Evolutionary conservation across 441 rosid genomes (phyloP).

Genomic region (Metrosideros polymorpha): DNA sequence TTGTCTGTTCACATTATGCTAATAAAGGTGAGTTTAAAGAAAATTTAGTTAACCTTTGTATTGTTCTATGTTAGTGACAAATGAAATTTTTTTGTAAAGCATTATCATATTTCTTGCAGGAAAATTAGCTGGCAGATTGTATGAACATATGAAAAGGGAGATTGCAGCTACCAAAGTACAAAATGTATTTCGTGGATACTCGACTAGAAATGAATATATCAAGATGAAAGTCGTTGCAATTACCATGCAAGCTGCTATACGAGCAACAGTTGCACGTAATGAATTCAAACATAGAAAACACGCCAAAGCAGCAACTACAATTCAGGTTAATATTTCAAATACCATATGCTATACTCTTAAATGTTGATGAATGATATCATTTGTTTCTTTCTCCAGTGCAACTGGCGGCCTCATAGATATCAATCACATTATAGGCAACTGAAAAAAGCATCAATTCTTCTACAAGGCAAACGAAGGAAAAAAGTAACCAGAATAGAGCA

Average conservation of each 20-base stretch:
- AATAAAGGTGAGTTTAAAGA: not conserved
- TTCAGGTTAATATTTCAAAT: constrained; percentile 47
- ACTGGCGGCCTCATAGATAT: constrained; percentile 63
- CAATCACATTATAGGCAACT: constrained; percentile 41
- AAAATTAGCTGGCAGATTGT: constrained; percentile 33
- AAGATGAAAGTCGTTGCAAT: constrained; percentile 42
- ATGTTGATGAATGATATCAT: constrained; percentile 3
- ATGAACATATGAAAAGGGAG: constrained; percentile 33
- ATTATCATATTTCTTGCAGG: constrained; percentile 25
- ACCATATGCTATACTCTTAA: not conserved
- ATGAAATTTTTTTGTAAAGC: not conserved
- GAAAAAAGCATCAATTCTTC: constrained; percentile 26
- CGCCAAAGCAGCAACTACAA: constrained; percentile 32
- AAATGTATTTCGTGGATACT: constrained; percentile 60
- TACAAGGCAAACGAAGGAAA: constrained; percentile 38
- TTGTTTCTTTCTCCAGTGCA: constrained; percentile 32
- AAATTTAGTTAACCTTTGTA: not conserved
- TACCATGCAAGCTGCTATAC: constrained; percentile 57
- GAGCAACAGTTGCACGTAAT: constrained; percentile 48
- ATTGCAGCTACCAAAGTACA: constrained; percentile 75
- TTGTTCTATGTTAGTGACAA: not conserved
- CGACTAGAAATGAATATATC: constrained; percentile 37
- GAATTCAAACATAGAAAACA: constrained; percentile 28
- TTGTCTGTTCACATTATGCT: not conserved
- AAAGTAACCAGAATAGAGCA: constrained; percentile 25